A percentile compares a stretch with the other conserved stretches of the same genome.
phyloP scores from a whole-genome alignment of 1,284 basidiomycete genomes.

The Sparassis latifolia region DNA sequence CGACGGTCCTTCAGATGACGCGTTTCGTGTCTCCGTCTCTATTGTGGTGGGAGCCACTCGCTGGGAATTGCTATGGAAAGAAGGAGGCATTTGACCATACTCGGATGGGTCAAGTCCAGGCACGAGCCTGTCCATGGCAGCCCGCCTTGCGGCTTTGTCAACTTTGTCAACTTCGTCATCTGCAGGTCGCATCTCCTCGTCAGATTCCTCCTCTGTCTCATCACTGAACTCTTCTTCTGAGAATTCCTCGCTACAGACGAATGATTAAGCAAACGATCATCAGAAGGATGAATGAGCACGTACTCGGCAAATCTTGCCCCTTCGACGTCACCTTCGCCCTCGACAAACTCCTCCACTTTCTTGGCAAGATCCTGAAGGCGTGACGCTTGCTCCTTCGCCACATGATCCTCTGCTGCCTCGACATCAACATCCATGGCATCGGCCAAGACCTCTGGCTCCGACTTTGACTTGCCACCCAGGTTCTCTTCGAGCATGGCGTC shows the following conservation, averaged over 20 bases:
- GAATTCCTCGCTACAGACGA: constrained; percentile 43
- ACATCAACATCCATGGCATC: constrained; percentile 44
- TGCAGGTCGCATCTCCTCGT: constrained; percentile 30
- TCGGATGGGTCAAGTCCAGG: constrained; percentile 63
- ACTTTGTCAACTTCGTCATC: constrained; percentile 6
- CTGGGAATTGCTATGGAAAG: constrained; percentile 64
- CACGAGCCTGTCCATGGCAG: constrained; percentile 67
- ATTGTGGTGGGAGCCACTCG: constrained; percentile 46
- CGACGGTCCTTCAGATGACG: constrained; percentile 6
- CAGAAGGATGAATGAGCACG: constrained; percentile 22
- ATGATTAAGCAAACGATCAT: constrained; percentile 1
- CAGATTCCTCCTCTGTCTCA: constrained; percentile 28
- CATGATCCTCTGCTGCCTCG: constrained; percentile 35
- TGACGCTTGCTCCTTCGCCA: constrained; percentile 58
- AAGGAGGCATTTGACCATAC: constrained; percentile 76
- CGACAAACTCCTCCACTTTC: constrained; percentile 83
- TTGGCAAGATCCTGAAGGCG: constrained; percentile 71
- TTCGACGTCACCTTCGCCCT: constrained; percentile 80
- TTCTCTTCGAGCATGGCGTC: constrained; percentile 53
- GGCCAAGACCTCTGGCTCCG: constrained; percentile 7
- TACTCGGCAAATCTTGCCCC: constrained; percentile 88
- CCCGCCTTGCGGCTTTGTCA: constrained; percentile 38
- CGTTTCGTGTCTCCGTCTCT: constrained; percentile 34
- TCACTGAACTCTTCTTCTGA: constrained; percentile 52
- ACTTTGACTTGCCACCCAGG: constrained; percentile 22